phyloP scores from a whole-genome alignment of 306 rosid species.

The Quercus rubra region DNA sequence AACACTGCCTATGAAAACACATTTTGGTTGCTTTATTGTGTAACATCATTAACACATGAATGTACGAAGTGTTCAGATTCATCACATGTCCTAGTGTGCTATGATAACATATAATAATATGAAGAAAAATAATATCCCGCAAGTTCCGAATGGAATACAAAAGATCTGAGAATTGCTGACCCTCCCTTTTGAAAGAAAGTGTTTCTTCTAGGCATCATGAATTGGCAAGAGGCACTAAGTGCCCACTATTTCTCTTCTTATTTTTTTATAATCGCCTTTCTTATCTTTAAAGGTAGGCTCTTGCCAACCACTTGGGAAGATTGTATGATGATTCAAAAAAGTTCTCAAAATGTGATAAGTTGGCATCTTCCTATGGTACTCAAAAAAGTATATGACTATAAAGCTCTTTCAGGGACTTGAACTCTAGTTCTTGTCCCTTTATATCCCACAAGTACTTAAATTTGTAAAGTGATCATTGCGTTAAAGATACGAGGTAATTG shows the following conservation, averaged over 20 bases:
- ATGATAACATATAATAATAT: background rate
- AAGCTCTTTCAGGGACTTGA: too few species aligned
- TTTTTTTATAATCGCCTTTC: background rate
- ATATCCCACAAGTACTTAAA: too few species aligned
- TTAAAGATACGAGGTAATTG: too few species aligned
- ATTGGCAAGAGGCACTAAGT: slow-evolving; percentile 20
- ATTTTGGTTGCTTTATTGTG: background rate
- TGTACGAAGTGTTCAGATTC: background rate
- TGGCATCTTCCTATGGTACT: slow-evolving; percentile 15
- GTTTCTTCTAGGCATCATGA: slow-evolving; percentile 19
- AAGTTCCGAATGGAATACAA: slow-evolving; percentile 6
- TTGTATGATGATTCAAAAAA: slow-evolving; percentile 42
- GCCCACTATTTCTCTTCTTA: slow-evolving; percentile 1
- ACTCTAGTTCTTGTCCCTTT: rapidly evolving
- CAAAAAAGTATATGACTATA: too few species aligned
- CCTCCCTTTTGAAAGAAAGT: background rate
- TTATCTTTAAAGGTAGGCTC: slow-evolving; percentile 28
- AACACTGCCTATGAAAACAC: background rate
- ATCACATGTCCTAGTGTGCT: background rate
- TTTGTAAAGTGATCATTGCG: too few species aligned
- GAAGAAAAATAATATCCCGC: background rate
- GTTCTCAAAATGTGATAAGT: slow-evolving; percentile 29
- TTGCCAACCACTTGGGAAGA: slow-evolving; percentile 56
- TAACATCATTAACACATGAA: background rate
- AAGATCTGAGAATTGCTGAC: background rate